These are phyloP conservation scores for Colletotrichum sp. DNA, from an alignment of 2,329 filamentous ascomycete species.

Conservation along the genomic window DNA sequence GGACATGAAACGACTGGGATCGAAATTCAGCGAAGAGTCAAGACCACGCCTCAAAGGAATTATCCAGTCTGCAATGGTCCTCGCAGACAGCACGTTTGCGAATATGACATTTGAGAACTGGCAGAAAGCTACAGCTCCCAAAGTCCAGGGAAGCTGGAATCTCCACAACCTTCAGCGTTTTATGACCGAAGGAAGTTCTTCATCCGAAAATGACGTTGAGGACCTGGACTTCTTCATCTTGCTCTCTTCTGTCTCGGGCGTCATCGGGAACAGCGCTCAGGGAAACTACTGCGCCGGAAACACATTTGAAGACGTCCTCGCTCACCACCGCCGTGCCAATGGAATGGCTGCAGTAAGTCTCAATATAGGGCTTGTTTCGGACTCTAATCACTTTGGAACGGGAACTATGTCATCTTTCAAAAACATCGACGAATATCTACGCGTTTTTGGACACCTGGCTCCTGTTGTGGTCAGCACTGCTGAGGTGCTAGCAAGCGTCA, in stretches of 20 bases:
- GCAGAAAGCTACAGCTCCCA: constrained; percentile 16
- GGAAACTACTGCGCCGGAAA: constrained; percentile 25
- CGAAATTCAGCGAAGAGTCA: constrained; percentile 25
- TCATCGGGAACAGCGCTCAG: constrained; percentile 22
- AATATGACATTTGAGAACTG: constrained; percentile 22
- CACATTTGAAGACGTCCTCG: constrained; percentile 22
- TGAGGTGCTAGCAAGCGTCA: background rate
- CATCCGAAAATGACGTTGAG: background rate
- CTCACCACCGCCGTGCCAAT: constrained; percentile 1
- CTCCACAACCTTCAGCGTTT: background rate
- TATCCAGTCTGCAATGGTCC: constrained; percentile 36
- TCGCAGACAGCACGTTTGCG: constrained; percentile 22
- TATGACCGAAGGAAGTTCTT: background rate
- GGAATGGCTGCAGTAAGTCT: background rate
- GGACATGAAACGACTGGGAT: constrained; percentile 10
- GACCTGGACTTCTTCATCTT: constrained; percentile 23
- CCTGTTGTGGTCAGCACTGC: background rate
- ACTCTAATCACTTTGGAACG: constrained; percentile 52
- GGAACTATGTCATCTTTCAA: constrained; percentile 51
- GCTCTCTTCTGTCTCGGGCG: constrained; percentile 22
- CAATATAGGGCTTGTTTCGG: constrained; percentile 15
- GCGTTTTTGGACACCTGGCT: constrained; percentile 9
- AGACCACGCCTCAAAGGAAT: constrained; percentile 23
- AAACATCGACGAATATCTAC: constrained; percentile 51
- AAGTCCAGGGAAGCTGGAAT: constrained; percentile 21